Base-by-base conservation (phyloP, 345 rosid species). In the Gossypium sturtianum region DNA sequence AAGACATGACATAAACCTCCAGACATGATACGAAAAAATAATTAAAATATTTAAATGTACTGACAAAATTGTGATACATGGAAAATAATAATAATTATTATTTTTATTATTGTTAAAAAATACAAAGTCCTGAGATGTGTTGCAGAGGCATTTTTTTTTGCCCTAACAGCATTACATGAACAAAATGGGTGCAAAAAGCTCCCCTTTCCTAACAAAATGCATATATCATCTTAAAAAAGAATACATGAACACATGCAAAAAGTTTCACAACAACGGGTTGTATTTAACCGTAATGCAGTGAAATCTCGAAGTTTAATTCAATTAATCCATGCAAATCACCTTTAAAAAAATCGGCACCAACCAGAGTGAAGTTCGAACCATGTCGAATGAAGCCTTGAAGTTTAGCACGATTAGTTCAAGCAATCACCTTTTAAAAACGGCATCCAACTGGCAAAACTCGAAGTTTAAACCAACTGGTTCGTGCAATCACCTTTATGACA, bases 401-500 rank as follows among this genome's bases (percentile, higher is more conserved):
- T 12, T 58, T 58, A 23, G 19, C 62, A 27, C 7, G 5, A 23
- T 23, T 12, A 7, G 34, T 23, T 23, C 62, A 23, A 11, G 62
- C 62, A 58, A 58, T 57, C 15, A 23, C 15, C 29, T 20, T 57
- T 57, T 3, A 57, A 11, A 57, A 22, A 57, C 3, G 61, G 13
- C 7, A 57, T 20, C 25, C 13, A 19, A 57, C 61, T 10, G 13
- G 15, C 7, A 34, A 5, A 34, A 5, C 22, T 22, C 22, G 13
- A 22, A 57, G 29, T 22, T 57, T 11, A 13, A 57, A 7, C 41
- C 41, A 34, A 34, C 41, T 34, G 41, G 41, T 34, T 34, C 7
- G 7, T 59, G 64, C 41, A 59, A 12, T 23, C 4, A 4, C 16
- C 16, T 58, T 11, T 87, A 84, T 0, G 78, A 69, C 79, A 87